Percentiles rank a stretch among this genome's conserved stretches.
These are phyloP conservation scores for Pichia nanzhaoensis DNA, from an alignment of 805 yeast genomes.

Conservation along the genomic window DNA sequence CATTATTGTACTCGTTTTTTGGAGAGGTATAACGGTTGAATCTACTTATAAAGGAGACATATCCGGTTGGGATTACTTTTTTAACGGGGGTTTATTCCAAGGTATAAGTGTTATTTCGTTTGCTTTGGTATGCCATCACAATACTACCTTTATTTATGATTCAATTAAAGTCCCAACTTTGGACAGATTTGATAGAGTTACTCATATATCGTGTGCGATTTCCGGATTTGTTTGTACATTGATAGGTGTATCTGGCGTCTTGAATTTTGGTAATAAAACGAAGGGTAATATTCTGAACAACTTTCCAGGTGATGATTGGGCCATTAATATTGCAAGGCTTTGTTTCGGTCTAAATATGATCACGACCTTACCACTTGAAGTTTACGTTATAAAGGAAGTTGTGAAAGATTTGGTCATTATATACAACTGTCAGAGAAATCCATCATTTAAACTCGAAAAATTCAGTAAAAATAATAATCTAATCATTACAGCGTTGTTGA, in stretches of 20 bases:
- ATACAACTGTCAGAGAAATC: slow-evolving; percentile 19
- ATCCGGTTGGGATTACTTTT: slow-evolving; percentile 38
- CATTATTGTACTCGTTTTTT: slow-evolving; percentile 65
- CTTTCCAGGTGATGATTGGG: slow-evolving; percentile 65
- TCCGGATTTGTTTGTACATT: slow-evolving; percentile 73
- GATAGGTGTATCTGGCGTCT: slow-evolving; percentile 74
- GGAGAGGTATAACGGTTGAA: slow-evolving; percentile 62
- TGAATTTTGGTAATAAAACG: slow-evolving; percentile 68
- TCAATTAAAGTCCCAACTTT: slow-evolving; percentile 73
- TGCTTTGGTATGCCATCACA: slow-evolving; percentile 94
- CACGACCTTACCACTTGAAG: slow-evolving; percentile 85
- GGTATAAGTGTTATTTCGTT: slow-evolving; percentile 92
- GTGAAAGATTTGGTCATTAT: slow-evolving; percentile 50
- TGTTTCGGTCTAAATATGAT: slow-evolving; percentile 91
- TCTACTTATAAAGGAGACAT: slow-evolving; percentile 42
- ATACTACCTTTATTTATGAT: slow-evolving; percentile 83
- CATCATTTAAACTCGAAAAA: slow-evolving; percentile 18
- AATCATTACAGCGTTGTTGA: slow-evolving; percentile 56
- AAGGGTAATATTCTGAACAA: slow-evolving; percentile 87
- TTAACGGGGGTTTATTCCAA: slow-evolving; percentile 67
- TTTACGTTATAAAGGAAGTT: slow-evolving; percentile 86
- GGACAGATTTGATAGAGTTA: slow-evolving; percentile 64
- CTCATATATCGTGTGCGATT: slow-evolving; percentile 77
- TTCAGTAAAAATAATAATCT: slow-evolving; percentile 45
- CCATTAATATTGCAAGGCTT: slow-evolving; percentile 80